These are phyloP conservation scores for Bryoglossum gracile DNA, from an alignment of 495 filamentous ascomycete species.

Conservation along the genomic window DNA sequence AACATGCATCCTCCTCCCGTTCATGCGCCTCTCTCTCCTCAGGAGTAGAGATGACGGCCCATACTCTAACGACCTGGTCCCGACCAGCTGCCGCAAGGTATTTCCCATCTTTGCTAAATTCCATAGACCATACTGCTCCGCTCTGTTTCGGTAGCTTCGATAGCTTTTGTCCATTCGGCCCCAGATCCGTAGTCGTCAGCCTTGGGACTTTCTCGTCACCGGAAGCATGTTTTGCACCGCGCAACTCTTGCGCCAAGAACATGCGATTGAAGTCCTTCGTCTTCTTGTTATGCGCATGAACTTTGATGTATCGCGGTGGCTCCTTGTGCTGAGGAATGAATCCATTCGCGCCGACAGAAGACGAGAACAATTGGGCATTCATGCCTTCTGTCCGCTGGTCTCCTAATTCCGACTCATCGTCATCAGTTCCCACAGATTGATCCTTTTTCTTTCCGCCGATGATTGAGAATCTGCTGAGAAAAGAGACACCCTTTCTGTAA, in stretches of 20 bases:
- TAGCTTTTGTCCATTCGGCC: conserved; percentile 26
- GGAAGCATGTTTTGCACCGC: conserved; percentile 38
- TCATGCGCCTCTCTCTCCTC: conserved; percentile 70
- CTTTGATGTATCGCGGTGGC: conserved; percentile 85
- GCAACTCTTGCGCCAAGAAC: conserved; percentile 87
- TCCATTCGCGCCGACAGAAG: conserved; percentile 63
- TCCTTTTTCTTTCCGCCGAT: conserved; percentile 73
- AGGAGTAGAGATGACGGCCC: conserved; percentile 77
- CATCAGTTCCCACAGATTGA: conserved; percentile 44
- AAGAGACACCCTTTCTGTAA: conserved; percentile 74
- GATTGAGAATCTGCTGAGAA: conserved; percentile 74
- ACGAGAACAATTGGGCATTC: conserved; percentile 72
- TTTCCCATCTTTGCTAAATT: conserved; percentile 88
- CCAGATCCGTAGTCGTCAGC: conserved; percentile 33
- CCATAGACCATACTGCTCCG: conserved; percentile 80
- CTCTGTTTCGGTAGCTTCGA: conserved; percentile 29
- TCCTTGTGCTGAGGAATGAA: conserved; percentile 85
- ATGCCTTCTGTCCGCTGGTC: conserved; percentile 68
- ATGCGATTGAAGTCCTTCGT: conserved; percentile 74
- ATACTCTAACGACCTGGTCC: conserved; percentile 80
- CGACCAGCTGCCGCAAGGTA: conserved; percentile 86
- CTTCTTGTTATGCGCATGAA: conserved; percentile 74
- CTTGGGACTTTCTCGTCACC: conserved; percentile 28
- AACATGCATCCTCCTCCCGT: conserved; percentile 57
- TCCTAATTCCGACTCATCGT: conserved; percentile 66